These are phyloP conservation scores for Blastocystis sp. DNA, from an alignment of 352 stramenopile genomes.

Conservation along the genomic window DNA sequence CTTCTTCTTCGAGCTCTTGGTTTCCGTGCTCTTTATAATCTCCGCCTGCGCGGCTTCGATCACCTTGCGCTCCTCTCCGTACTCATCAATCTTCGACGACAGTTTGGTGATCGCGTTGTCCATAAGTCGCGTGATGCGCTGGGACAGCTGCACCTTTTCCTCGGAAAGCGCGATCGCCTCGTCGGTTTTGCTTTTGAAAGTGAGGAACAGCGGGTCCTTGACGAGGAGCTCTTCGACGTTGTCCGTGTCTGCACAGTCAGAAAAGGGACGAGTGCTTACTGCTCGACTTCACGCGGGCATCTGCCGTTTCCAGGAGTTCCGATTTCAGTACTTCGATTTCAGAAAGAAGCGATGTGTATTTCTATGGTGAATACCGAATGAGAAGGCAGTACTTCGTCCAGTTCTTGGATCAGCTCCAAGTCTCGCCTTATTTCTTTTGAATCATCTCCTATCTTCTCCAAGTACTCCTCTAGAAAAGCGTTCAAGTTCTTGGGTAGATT, in stretches of 20 bases:
- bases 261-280: background rate
- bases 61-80: constrained; percentile 46
- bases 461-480: constrained; percentile 68
- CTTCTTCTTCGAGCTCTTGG: constrained; percentile 54
- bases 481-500: constrained; percentile 52
- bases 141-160: constrained; percentile 70
- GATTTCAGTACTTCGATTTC: constrained; percentile 66
- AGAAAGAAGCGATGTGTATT: constrained; percentile 47
- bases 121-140: constrained; percentile 63
- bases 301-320: constrained; percentile 49
- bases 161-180: constrained; percentile 64
- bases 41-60: constrained; percentile 61
- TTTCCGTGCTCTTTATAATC: constrained; percentile 39
- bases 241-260: constrained; percentile 43
- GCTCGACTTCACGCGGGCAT: constrained; percentile 40
- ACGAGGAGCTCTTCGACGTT: constrained; percentile 63
- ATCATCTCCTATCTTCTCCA: constrained; percentile 73
- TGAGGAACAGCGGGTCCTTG: constrained; percentile 38
- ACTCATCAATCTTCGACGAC: constrained; percentile 55
- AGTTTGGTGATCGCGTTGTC: constrained; percentile 44
- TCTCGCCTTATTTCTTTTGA: constrained; percentile 56
- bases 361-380: constrained; percentile 1
- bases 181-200: constrained; percentile 58
- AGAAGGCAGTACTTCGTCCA: constrained; percentile 47
- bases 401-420: constrained; percentile 60